Evolutionary conservation across 495 filamentous ascomycete genomes (phyloP).

Genomic region (Delitschia confertaspora): DNA sequence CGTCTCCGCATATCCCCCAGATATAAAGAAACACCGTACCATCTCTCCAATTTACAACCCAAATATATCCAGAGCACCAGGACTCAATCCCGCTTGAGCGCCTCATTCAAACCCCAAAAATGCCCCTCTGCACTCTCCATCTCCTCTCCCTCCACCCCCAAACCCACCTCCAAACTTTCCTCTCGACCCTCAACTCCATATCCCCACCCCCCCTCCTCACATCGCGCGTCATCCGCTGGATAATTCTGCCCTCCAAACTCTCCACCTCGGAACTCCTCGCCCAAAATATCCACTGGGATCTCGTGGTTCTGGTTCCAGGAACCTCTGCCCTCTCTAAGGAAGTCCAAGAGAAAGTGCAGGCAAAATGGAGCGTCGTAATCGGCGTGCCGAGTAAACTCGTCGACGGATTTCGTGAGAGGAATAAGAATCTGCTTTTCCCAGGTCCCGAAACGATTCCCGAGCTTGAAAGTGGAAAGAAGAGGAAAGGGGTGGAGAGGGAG

Average conservation of each 20-base stretch:
- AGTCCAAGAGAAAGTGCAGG: constrained; percentile 31
- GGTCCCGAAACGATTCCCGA: constrained; percentile 31
- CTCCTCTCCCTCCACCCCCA: constrained; percentile 29
- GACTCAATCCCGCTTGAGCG: no score
- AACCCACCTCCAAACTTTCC: constrained; percentile 20
- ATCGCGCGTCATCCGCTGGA: constrained; percentile 45
- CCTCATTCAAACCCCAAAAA: constrained; percentile 12
- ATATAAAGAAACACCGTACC: no score
- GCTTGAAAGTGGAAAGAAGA: no score
- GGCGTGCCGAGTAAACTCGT: constrained; percentile 49
- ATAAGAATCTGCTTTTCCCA: constrained; percentile 41
- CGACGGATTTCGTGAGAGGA: constrained; percentile 39
- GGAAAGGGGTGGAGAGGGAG: no score
- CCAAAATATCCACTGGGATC: constrained; percentile 43
- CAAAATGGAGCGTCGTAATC: constrained; percentile 43
- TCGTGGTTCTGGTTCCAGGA: constrained; percentile 45
- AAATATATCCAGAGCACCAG: no score
- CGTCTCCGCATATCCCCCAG: no score
- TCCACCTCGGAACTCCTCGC: constrained; percentile 43
- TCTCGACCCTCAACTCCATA: constrained; percentile 23
- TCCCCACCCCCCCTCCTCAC: constrained; percentile 39
- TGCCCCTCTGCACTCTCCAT: constrained; percentile 34
- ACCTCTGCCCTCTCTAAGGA: constrained; percentile 34
- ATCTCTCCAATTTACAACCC: no score
- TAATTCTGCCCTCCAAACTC: constrained; percentile 46